phyloP scores from a whole-genome alignment of 179 eudicot species.

The Vitellaria paradoxa region DNA sequence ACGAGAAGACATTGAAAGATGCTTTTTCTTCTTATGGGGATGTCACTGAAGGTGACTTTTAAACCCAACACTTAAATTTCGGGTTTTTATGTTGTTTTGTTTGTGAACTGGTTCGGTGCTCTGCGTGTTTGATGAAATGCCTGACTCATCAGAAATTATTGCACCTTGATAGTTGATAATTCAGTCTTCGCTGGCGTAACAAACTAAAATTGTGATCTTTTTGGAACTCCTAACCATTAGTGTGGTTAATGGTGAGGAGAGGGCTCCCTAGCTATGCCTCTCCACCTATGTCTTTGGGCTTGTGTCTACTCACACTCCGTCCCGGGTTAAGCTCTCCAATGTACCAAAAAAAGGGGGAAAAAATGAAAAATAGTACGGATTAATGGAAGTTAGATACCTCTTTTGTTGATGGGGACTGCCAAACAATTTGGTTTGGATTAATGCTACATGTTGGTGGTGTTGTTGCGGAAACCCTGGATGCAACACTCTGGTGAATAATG shows the following conservation, averaged over 20 bases:
- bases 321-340: too few relatives aligned
- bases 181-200: not conserved
- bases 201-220: not conserved
- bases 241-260: not conserved
- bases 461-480: too few relatives aligned
- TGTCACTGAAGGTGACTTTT: conserved; percentile 60
- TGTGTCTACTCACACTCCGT: too few relatives aligned
- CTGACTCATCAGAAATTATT: not conserved
- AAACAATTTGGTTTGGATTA: not conserved
- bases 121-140: conserved; percentile 31
- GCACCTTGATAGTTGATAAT: not conserved
- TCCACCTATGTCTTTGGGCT: too few relatives aligned
- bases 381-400: not conserved
- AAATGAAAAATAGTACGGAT: not conserved
- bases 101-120: not conserved
- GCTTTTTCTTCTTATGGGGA: conserved; percentile 73
- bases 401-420: not conserved
- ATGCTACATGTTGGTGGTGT: not conserved
- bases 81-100: not conserved
- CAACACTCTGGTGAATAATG: too few relatives aligned
- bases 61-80: not conserved
- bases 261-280: too few relatives aligned
- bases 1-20: conserved; percentile 64
- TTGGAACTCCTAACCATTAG: not conserved
- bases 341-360: too few relatives aligned